Percentiles rank a stretch among this genome's conserved stretches.
Conservation (phyloP, 2,329 filamentous ascomycete genomes). For the Cladosporium sp. region DNA sequence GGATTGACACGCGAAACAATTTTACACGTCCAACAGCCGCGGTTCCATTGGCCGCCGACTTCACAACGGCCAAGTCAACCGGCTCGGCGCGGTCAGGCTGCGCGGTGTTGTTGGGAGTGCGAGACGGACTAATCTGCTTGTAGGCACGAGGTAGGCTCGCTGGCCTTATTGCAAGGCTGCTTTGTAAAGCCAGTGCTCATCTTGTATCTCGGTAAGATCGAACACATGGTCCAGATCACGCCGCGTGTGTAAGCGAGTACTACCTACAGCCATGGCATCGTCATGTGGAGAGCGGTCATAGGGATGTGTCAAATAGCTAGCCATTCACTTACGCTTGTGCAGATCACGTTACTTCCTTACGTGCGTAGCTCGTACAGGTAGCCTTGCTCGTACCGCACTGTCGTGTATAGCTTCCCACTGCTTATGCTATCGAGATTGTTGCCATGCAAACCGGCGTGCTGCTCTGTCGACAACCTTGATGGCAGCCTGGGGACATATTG, state of each 20-base stretch:
- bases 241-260: conserved; percentile 3
- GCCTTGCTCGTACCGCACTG: neutral
- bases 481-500: neutral
- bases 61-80: neutral
- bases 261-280: conserved; percentile 7
- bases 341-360: neutral
- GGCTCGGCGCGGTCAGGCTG: conserved; percentile 2
- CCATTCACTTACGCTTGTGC: neutral
- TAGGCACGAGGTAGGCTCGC: neutral
- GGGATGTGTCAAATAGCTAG: neutral
- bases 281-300: neutral
- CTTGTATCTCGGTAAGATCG: conserved; percentile 7
- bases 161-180: neutral
- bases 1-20: conserved; percentile 17
- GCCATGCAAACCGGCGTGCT: neutral
- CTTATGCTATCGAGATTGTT: neutral
- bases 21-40: conserved; percentile 15
- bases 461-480: neutral
- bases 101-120: neutral
- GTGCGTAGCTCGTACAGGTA: neutral
- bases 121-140: neutral
- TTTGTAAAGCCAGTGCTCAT: neutral
- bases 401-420: too few species aligned
- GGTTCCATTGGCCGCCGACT: conserved; percentile 8
- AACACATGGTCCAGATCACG: conserved; percentile 1